Base-by-base conservation (phyloP, 441 rosid species). In the Euphorbia celastroides region DNA sequence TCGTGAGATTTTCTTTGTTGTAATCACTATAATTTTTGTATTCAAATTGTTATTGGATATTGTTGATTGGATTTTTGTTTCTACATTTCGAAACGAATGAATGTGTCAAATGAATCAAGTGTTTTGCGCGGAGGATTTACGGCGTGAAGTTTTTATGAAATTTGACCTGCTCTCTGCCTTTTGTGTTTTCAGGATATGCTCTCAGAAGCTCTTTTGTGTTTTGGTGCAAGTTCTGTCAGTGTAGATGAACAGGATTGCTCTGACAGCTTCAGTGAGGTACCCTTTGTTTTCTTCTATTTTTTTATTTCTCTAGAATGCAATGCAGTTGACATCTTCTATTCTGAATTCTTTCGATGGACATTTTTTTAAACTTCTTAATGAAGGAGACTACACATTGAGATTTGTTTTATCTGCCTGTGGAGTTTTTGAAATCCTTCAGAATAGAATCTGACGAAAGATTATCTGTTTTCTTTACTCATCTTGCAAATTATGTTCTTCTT, bases 171-270 rank as follows among this genome's bases (percentile, higher is more conserved):
- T 55, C 44, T 14, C 11, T 51, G 38, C 55, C 70, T 61, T 14
- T 68, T 42, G 16, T 59, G 62, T 70, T 58, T 17, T 50, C 79
- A 90, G 98, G 91, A 87, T 76, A 74, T 72, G 66, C 80, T 93
- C 57, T 88, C 96, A 8, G 98, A 93, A 64, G 93, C 96, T 19
- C 85, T 93, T 68, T 63, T 90, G 64, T 81, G 81, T 75, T 90
- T 93, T 58, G 97, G 97, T 65, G 98, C 98, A 42, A 81, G 81
- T 72, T 93, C 94, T n/a, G 73, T 80, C 11, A 72, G 79, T 25
- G 73, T 86, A 62, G 89, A 87, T 71, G 82, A 77, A 78, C 86
- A 74, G 38, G 80, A 82, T 12, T 73, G 70, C 28, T 51, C 32
- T 65, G 70, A 70, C 58, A 74, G 28, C 76, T 78, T 92, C 0